A percentile compares a stretch with the other conserved stretches of the same genome.
Evolutionary conservation across 2,329 filamentous ascomycete species (phyloP).

Genomic region (Pseudovirgaria hyperparasitica): DNA sequence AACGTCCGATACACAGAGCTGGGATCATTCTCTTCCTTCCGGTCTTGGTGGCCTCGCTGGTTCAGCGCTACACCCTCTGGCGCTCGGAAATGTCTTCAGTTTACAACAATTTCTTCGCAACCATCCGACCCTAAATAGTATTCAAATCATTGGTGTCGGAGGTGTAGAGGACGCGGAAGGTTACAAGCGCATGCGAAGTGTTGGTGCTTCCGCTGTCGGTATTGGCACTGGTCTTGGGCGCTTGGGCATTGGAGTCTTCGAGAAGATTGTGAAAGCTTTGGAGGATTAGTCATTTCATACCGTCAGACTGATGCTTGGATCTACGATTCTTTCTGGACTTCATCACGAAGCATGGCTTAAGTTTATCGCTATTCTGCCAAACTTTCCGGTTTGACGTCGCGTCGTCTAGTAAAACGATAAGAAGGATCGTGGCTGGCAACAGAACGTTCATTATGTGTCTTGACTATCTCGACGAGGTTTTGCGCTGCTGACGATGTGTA

Average conservation of each 20-base stretch:
- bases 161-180: slow-evolving; percentile 54
- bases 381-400: too few relatives aligned
- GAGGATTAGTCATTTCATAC: too few relatives aligned
- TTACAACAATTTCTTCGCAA: slow-evolving; percentile 48
- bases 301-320: too few relatives aligned
- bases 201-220: slow-evolving; percentile 54
- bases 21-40: slow-evolving; percentile 12
- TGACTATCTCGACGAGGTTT: too few relatives aligned
- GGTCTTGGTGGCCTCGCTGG: slow-evolving; percentile 64
- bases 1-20: too few relatives aligned
- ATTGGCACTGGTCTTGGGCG: slow-evolving; percentile 57
- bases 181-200: slow-evolving; percentile 51
- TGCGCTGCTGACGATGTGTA: too few relatives aligned
- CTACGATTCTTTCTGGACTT: too few relatives aligned
- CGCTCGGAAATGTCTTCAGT: slow-evolving; percentile 62
- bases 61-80: slow-evolving; percentile 57
- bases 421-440: too few relatives aligned
- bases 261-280: slow-evolving; percentile 40
- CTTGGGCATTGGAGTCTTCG: slow-evolving; percentile 50
- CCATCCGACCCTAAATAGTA: slow-evolving; percentile 33
- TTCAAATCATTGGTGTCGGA: slow-evolving; percentile 58
- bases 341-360: too few relatives aligned
- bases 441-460: too few relatives aligned
- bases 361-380: too few relatives aligned
- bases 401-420: too few relatives aligned